Conservation (phyloP, 331 rosid species). For the Malus hybrid region DNA sequence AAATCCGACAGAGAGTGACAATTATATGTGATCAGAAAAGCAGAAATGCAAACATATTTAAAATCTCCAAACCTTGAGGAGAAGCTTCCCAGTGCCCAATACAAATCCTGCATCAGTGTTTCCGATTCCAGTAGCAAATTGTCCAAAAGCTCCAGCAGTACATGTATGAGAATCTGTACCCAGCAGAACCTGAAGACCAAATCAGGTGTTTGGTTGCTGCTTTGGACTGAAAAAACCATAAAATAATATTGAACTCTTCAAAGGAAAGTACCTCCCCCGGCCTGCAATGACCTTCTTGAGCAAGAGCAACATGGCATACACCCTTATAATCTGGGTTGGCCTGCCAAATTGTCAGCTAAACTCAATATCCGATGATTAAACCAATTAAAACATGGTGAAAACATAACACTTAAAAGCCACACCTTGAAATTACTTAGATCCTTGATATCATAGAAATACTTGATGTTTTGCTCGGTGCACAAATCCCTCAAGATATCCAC, state of each 20-base stretch:
- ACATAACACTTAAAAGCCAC: background rate
- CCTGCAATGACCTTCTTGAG: constrained; percentile 99
- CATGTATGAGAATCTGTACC: constrained; percentile 99
- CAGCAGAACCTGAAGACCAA: constrained; percentile 57
- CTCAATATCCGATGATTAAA: constrained; percentile 5
- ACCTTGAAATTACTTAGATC: constrained; percentile 90
- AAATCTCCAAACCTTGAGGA: constrained; percentile 61
- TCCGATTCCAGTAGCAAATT: constrained; percentile 95
- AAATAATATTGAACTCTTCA: background rate
- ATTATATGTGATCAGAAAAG: background rate
- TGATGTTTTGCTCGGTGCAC: constrained; percentile 79
- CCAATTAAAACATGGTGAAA: constrained; percentile 1
- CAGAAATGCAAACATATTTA: background rate
- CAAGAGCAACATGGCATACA: constrained; percentile 94
- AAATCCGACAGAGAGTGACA: background rate
- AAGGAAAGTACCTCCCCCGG: constrained; percentile 86
- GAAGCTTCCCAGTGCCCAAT: constrained; percentile 81
- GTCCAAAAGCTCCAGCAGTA: constrained; percentile 98
- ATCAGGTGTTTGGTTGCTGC: constrained; percentile 1
- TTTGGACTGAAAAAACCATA: background rate
- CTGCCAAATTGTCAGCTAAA: constrained; percentile 31
- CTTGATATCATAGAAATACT: constrained; percentile 92
- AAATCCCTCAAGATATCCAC: constrained; percentile 92
- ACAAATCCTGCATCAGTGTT: constrained; percentile 93
- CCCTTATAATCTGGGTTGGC: constrained; percentile 98